These are phyloP conservation scores for Aegilops speltoides DNA, from an alignment of 176 grass and related monocot genomes.

Conservation along the genomic window DNA sequence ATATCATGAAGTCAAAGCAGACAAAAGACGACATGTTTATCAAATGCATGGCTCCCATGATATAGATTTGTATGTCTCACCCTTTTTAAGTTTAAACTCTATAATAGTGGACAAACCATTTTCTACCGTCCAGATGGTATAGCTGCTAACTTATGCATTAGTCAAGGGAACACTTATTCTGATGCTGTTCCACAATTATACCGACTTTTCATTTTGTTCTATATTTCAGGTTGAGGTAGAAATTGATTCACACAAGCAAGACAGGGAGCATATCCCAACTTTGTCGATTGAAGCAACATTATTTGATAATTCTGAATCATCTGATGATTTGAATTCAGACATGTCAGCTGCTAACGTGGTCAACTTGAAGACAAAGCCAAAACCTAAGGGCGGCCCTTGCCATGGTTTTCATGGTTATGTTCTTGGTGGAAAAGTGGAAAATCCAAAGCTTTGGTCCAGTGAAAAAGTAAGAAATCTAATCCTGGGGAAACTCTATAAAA, in stretches of 20 bases:
- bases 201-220: background rate
- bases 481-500: slow-evolving; percentile 16
- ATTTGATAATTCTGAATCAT: slow-evolving; percentile 62
- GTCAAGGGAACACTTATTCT: slow-evolving; percentile 18
- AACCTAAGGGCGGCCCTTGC: slow-evolving; percentile 31
- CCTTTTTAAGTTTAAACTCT: background rate
- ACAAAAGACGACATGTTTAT: background rate
- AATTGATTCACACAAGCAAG: slow-evolving; percentile 70
- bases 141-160: background rate
- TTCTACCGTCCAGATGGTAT: background rate
- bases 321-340: slow-evolving; percentile 37
- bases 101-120: background rate
- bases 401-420: slow-evolving; percentile 72
- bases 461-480: slow-evolving; percentile 69
- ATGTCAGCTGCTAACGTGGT: slow-evolving; percentile 41
- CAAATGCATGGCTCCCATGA: background rate
- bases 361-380: slow-evolving; percentile 64
- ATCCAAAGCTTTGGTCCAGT: slow-evolving; percentile 95
- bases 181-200: background rate
- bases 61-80: background rate
- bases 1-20: background rate
- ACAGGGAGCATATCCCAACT: slow-evolving; percentile 44
- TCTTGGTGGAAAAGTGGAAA: slow-evolving; percentile 82
- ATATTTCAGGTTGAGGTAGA: slow-evolving; percentile 84
- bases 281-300: slow-evolving; percentile 80